Base-by-base conservation (phyloP, 768 basidiomycete genomes). In the Mycena vulgaris region DNA sequence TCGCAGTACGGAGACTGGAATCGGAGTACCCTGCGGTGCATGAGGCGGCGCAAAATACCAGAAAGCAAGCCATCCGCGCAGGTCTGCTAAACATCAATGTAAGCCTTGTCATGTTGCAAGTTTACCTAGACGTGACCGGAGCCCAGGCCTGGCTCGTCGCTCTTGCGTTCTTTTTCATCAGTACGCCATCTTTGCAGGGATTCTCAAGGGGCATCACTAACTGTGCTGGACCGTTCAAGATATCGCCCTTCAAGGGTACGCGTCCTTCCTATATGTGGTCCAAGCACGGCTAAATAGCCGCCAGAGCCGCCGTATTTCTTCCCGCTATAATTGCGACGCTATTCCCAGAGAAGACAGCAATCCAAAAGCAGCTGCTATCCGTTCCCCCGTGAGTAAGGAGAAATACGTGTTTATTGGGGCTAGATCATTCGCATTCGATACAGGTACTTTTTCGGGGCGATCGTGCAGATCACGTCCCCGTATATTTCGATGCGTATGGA, bases 401-500 rank as follows among this genome's bases (percentile, higher is more conserved):
- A n/a, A n/a, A 49, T 10, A 49, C 28, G 6, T 49, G 13, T 3
- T 28, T 28, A 21, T n/a, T n/a, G n/a, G n/a, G n/a, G 25, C 48
- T 49, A n/a, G 42, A 49, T n/a, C n/a, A 27, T 49, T 28, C 19
- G n/a, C n/a, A 3, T 27, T 25, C 23, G 48, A 5, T 27, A 14
- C 23, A 61, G 60, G 17, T 61, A 61, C 33, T 49, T 48, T 19
- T 28, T 61, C 27, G 60, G 27, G 31, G 60, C 60, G 23, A 30
- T 61, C 14, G 47, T 61, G 31, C 60, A 61, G 60, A 48, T 61
- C 45, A 37, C 25, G 3, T 23, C 33, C 47, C 60, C 60, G 19
- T 61, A 61, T 21, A 49, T 61, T n/a, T 61, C 60, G 60, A 61
- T 61, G 60, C 60, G 60, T 28, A 48, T 61, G 60, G 60, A 61